phyloP scores from a whole-genome alignment of 2,329 filamentous ascomycete genomes.

The Thermochaetoides dissita region DNA sequence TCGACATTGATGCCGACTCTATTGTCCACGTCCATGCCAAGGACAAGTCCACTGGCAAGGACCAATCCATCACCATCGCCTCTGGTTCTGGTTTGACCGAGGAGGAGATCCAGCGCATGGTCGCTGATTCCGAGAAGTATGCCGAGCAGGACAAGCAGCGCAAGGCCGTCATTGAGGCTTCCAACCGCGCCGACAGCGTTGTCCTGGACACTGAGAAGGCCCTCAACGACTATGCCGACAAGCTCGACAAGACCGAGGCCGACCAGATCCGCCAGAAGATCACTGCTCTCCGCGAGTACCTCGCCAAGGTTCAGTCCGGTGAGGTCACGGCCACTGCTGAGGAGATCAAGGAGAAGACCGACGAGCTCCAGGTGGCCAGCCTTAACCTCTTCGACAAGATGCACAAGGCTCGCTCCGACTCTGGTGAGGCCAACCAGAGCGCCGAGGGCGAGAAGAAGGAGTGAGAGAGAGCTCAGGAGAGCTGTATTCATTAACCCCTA shows the following conservation, averaged over 20 bases:
- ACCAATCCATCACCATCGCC: conserved; percentile 97
- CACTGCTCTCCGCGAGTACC: conserved; percentile 66
- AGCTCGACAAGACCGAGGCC: conserved; percentile 90
- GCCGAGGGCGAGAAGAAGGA: conserved; percentile 13
- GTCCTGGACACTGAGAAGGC: conserved; percentile 98
- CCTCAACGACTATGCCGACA: conserved; percentile 90
- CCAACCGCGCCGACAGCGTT: conserved; percentile 93
- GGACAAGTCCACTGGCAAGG: conserved; percentile 99
- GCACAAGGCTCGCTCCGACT: conserved; percentile 82
- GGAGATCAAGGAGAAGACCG: conserved; percentile 96
- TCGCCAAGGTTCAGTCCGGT: conserved; percentile 87
- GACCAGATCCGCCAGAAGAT: conserved; percentile 94
- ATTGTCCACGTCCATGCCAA: conserved; percentile 97
- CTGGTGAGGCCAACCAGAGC: conserved; percentile 30
- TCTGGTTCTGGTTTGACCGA: conserved; percentile 95
- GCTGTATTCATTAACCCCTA: conserved; percentile 10
- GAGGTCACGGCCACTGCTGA: conserved; percentile 75
- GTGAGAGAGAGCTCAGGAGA: conserved; percentile 2
- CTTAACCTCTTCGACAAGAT: conserved; percentile 99
- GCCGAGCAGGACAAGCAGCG: conserved; percentile 91
- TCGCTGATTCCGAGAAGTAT: conserved; percentile 94
- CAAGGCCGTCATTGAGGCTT: conserved; percentile 86
- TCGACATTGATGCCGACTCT: conserved; percentile 95
- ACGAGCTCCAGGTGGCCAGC: conserved; percentile 90
- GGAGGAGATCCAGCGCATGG: conserved; percentile 90